phyloP scores from a whole-genome alignment of 345 rosid species.

The Excoecaria agallocha region DNA sequence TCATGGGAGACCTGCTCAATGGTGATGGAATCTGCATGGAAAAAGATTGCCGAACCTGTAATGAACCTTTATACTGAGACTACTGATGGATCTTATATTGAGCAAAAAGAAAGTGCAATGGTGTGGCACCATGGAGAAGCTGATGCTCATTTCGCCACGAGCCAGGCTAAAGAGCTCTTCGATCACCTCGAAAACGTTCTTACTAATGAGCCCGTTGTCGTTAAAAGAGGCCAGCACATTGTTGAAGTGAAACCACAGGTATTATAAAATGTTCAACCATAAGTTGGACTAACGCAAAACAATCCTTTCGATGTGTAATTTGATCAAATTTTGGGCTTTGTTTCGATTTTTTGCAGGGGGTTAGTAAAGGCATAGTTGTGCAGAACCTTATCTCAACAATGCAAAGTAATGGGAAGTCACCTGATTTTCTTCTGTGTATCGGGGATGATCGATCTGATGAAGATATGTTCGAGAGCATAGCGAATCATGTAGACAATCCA shows the following conservation, averaged over 20 bases:
- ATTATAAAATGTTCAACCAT: neutral
- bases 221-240: constrained; percentile 71
- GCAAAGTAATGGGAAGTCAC: constrained; percentile 45
- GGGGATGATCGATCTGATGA: constrained; percentile 87
- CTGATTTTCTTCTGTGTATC: constrained; percentile 69
- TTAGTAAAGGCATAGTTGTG: constrained; percentile 71
- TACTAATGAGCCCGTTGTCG: constrained; percentile 81
- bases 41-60: constrained; percentile 64
- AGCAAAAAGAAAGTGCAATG: constrained; percentile 72
- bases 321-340: neutral
- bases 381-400: constrained; percentile 57
- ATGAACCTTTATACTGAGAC: constrained; percentile 70
- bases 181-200: constrained; percentile 84
- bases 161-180: constrained; percentile 83
- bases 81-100: constrained; percentile 82
- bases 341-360: constrained; percentile 45
- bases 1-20: constrained; percentile 53
- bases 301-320: neutral
- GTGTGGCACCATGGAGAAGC: constrained; percentile 86
- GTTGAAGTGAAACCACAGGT: constrained; percentile 98
- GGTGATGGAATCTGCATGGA: constrained; percentile 54
- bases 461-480: constrained; percentile 79
- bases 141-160: constrained; percentile 64
- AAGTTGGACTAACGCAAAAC: neutral
- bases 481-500: constrained; percentile 33